These are phyloP conservation scores for Goffeauzyma gilvescens DNA, from an alignment of 768 basidiomycete species.

Conservation along the genomic window DNA sequence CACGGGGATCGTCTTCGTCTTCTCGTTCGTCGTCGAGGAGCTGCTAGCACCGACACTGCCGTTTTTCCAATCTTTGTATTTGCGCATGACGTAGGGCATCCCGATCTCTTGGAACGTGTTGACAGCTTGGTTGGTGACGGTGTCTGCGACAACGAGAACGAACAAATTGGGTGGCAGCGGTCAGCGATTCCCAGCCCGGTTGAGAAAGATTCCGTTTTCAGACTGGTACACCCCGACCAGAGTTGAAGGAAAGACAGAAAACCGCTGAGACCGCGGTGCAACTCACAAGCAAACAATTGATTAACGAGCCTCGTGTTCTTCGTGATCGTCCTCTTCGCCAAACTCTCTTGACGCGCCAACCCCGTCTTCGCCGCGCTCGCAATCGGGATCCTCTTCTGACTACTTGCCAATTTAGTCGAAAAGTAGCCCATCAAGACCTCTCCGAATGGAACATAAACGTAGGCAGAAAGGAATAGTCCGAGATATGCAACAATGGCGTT, in stretches of 20 bases:
- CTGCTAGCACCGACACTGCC: too few species aligned
- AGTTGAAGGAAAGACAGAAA: not conserved
- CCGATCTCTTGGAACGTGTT: conserved; percentile 62
- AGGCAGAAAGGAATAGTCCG: conserved; percentile 70
- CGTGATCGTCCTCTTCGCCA: conserved; percentile 5
- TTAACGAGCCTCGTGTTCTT: conserved; percentile 46
- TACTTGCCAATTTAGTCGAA: not conserved
- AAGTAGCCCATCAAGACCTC: conserved; percentile 54
- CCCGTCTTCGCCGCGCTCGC: conserved; percentile 29
- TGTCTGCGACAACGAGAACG: conserved; percentile 35
- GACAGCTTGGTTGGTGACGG: conserved; percentile 37
- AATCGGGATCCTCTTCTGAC: conserved; percentile 6
- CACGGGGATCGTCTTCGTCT: not conserved
- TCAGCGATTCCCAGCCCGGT: too few species aligned
- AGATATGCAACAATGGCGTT: conserved; percentile 79
- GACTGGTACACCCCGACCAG: too few species aligned
- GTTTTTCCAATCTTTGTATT: conserved; percentile 28
- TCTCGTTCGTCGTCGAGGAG: conserved; percentile 1
- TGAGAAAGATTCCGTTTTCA: too few species aligned
- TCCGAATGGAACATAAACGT: conserved; percentile 87
- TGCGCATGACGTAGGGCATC: conserved; percentile 56
- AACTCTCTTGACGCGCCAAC: conserved; percentile 18
- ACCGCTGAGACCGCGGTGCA: not conserved
- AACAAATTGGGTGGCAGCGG: too few species aligned
- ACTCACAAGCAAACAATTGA: conserved; percentile 67